Percentiles rank a stretch among this genome's conserved stretches.
phyloP scores from a whole-genome alignment of 2,329 filamentous ascomycete species.

The Bipolaris zeicola region DNA sequence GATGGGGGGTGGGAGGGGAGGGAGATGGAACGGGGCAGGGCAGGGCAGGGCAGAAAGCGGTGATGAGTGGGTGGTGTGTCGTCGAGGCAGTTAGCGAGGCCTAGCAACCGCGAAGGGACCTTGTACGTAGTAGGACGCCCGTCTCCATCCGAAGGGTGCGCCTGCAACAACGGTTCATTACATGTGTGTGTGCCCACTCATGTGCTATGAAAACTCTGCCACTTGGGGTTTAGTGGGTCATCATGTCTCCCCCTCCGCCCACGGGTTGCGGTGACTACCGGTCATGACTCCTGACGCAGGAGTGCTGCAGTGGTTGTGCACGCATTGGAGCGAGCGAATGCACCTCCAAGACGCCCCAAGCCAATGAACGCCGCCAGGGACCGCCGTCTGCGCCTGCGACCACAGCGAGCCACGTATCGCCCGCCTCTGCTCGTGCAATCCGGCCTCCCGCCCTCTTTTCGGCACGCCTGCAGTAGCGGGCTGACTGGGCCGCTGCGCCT shows the following conservation, averaged over 20 bases:
- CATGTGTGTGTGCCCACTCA: slow-evolving; percentile 21
- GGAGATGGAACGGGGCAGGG: not conserved
- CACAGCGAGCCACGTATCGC: slow-evolving; percentile 38
- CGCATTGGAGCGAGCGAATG: slow-evolving; percentile 19
- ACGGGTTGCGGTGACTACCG: slow-evolving; percentile 27
- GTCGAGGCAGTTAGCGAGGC: slow-evolving; percentile 14
- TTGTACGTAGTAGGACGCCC: slow-evolving; percentile 6
- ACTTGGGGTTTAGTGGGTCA: slow-evolving; percentile 28
- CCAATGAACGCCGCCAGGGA: slow-evolving; percentile 36
- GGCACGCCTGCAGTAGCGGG: slow-evolving; percentile 20
- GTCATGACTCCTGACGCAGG: slow-evolving; percentile 28
- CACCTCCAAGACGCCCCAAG: slow-evolving; percentile 19
- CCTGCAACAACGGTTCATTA: slow-evolving; percentile 31
- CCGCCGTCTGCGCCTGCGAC: slow-evolving; percentile 28
- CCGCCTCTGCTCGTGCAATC: slow-evolving; percentile 6
- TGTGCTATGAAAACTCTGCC: slow-evolving; percentile 28
- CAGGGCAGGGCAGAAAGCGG: slow-evolving; percentile 1
- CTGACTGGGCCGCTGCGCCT: slow-evolving; percentile 21
- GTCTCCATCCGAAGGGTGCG: slow-evolving; percentile 12
- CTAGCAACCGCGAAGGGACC: slow-evolving; percentile 12
- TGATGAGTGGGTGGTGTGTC: slow-evolving; percentile 8
- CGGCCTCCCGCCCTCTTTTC: slow-evolving; percentile 17
- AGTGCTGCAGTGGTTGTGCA: slow-evolving; percentile 32
- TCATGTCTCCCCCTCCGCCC: slow-evolving; percentile 16
- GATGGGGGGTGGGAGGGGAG: slow-evolving; percentile 4